Base-by-base conservation (phyloP, 768 basidiomycete species). In the Agrocybe chaxingu region DNA sequence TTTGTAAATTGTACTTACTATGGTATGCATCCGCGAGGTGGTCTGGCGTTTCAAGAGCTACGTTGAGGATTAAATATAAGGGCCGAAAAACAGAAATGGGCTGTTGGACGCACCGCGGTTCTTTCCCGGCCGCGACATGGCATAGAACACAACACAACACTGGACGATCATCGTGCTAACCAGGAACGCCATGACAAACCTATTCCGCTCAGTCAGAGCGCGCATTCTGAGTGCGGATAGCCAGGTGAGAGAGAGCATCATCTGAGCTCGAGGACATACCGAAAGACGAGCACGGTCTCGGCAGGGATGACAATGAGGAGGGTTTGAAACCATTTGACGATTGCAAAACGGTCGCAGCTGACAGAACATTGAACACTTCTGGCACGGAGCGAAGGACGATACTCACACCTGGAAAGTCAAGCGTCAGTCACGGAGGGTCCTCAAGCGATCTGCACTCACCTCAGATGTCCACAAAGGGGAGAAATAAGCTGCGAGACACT, bases 311-410 rank as follows among this genome's bases (percentile, higher is more conserved):
- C 58, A 29, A 62, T 59, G 10, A 64, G 55, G 6, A 66, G 53
- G 7, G 63, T 63, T 44, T 66, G 60, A 10, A 63, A 44, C 63
- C 63, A 66, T 52, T 66, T 60, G 3, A 64, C 62, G 33, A 64
- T 63, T 8, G 63, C 63, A 43, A 66, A 66, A 11, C 62, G 63
- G 43, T 63, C 53, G 51, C 65, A 66, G 32, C 63, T 66, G 35
- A 19, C 31, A 18, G 6, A 24, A 36, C 7, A 12, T 16, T 43
- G 6, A 45, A 39, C 39, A 42, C 10, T 16, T 31, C 33, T 18
- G n/a, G 18, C 19, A 32, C 16, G 29, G n/a, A 18, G 36, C 12
- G 11, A 1, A 19, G n/a, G 19, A n/a, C 32, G 8, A 19, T 6
- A 43, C 54, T 12, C 52, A 55, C 54, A 51, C 50, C 54, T 55